Percentiles rank a stretch among this genome's conserved stretches.
Evolutionary conservation across 164 flowering plant genomes (phyloP).

Genomic region (Annona cherimola): DNA sequence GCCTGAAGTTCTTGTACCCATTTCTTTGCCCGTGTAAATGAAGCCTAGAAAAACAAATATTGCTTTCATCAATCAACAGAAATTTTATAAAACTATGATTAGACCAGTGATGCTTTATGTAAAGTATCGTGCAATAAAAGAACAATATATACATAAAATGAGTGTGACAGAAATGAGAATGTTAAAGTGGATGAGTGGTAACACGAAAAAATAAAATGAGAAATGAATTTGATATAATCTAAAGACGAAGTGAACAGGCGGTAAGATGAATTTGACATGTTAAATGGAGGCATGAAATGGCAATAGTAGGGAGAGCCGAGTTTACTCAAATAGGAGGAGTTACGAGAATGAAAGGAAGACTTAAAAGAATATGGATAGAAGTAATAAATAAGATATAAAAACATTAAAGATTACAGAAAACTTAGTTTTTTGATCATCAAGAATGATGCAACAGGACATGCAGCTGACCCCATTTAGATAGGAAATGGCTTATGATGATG

Average conservation of each 20-base stretch:
- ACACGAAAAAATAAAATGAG: too few species aligned
- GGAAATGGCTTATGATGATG: neutral
- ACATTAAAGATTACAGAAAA: neutral
- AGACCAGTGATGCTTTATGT: too few species aligned
- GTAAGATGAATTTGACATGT: too few species aligned
- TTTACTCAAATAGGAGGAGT: too few species aligned
- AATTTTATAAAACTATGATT: too few species aligned
- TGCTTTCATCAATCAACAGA: neutral
- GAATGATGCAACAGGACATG: neutral
- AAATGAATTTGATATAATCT: too few species aligned
- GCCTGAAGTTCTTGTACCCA: conserved; percentile 63
- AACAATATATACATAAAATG: too few species aligned
- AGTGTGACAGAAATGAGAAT: too few species aligned
- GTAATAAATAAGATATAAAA: neutral
- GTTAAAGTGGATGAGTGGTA: too few species aligned
- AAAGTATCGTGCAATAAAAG: too few species aligned
- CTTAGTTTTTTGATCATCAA: neutral
- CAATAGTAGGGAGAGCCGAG: neutral
- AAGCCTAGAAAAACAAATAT: conserved; percentile 22
- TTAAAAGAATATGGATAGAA: neutral
- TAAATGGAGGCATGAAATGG: neutral
- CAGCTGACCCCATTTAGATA: neutral
- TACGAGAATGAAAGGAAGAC: too few species aligned
- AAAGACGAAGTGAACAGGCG: too few species aligned
- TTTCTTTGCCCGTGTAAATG: conserved; percentile 52